Conservation (phyloP, 148 eudicot species). For the Camellia granthamiana region DNA sequence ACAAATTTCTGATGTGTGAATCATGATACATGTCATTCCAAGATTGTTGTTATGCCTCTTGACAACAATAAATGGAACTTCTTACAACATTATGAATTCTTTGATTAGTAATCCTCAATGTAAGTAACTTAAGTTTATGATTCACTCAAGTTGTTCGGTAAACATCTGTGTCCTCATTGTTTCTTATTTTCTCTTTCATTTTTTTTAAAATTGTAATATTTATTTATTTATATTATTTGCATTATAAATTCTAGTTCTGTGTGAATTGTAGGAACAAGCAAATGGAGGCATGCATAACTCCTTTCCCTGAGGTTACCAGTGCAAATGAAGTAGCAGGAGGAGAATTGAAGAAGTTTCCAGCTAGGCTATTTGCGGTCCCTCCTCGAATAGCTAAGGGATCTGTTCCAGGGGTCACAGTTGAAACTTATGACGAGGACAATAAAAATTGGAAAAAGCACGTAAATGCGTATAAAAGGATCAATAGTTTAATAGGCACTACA, state of each 20-base stretch:
- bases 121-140: no score
- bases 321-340: constrained; percentile 51
- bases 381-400: constrained; percentile 59
- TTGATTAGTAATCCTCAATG: no score
- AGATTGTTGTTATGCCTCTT: no score
- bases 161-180: no score
- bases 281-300: constrained; percentile 65
- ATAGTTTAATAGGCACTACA: constrained; percentile 45
- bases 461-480: constrained; percentile 52
- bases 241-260: background rate
- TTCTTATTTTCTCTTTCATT: no score
- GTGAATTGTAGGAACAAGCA: constrained; percentile 57
- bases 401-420: constrained; percentile 55
- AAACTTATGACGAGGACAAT: constrained; percentile 50
- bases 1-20: background rate
- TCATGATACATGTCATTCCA: background rate
- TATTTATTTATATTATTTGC: background rate
- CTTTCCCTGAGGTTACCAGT: constrained; percentile 43
- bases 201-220: background rate
- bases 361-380: constrained; percentile 57
- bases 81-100: background rate
- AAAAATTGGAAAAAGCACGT: constrained; percentile 68
- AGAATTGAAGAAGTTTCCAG: constrained; percentile 54
- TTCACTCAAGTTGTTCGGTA: no score
- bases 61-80: no score